Evolutionary conservation across 2,329 filamentous ascomycete species (phyloP), one percentile per base, ranked within the genome.

Genomic region (Coleophoma cylindrospora): DNA sequence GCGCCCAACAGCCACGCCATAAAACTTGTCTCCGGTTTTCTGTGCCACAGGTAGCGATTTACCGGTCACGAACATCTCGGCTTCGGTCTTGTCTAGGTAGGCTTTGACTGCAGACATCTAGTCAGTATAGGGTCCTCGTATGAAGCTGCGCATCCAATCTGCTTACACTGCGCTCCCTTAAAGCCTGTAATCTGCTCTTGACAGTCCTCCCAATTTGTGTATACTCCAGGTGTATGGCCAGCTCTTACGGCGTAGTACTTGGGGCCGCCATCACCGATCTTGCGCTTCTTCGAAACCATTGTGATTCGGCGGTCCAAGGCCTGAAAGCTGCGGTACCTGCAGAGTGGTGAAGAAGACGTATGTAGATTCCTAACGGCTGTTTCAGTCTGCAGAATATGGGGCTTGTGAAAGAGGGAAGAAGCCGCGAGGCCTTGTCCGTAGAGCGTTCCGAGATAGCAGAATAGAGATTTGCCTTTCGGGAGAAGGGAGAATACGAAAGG

Each of bases 51-150:
- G 72, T 66, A 44, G 70, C 60, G 38, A 71, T 58, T 76, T 77
- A 43, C 88, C 87, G 1, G 77, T 81, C 22, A 89, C 75, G 64
- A 89, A 96, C 2, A 81, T 82, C 61, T 87, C 79, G n/a, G 92
- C 92, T 52, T 96, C 90, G 54, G 84, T 78, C 51, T 77, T 73
- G 0, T 79, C 82, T 10, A 76, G 70, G 64, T 96, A 96, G 1
- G 87, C 89, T 71, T 94, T 92, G 74, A 87, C 89, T 94, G 53
- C 38, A 32, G 15, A n/a, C 14, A 7, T 34, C 19, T 48, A n/a
- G 19, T 37, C 45, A 47, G 37, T 34, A 49, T 5, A 27, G 4
- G 27, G 27, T 2, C 9, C 9, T 22, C 27, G 47, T 34, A 22
- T 17, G 41, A 22, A 45, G 21, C 37, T 32, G 8, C 40, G 6